Base-by-base conservation (phyloP, 1,139 yeast genomes). In the Yamadazyma taylorii region DNA sequence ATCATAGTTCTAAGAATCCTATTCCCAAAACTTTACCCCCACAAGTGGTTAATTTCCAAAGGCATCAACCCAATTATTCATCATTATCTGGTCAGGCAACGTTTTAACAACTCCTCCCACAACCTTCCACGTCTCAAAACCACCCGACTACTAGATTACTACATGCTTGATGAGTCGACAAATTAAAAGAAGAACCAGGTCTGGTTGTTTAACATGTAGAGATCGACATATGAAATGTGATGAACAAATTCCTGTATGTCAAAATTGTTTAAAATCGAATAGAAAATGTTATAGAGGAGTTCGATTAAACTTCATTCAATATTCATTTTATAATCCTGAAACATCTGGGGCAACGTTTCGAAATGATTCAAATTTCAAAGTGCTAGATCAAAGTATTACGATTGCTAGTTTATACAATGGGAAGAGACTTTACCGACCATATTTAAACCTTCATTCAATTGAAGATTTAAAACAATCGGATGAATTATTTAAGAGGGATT, bases 201-300 rank as follows among this genome's bases (percentile, higher is more conserved):
- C 74, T 8, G 76, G 76, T 9, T 70, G 76, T 48, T 56, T 69
- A 36, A 70, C 76, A 10, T 70, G 76, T 50, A 63, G 76, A 32
- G 76, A 70, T 43, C 56, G 76, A 36, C 76, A 70, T 48, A 68
- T 70, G 66, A 70, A 70, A 50, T 70, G 76, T 51, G 76, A 70
- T 45, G 76, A 70, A 49, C 71, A 64, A 42, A 62, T 58, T 35
- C 76, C 76, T 1, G 71, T 69, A 19, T 70, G 76, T 48, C 62
- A 62, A 32, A 70, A 70, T 48, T 70, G 76, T 46, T 56, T 68
- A 34, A 68, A 63, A 41, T 65, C 72, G 9, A 63, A 63, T 34
- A 51, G 76, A 28, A 66, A 65, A 40, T 70, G 76, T 43, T 64
- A 63, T 45, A 52, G 75, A 40, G 76, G 76, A 2, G 56, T 67